These are phyloP conservation scores for Cyclotella atomus DNA, from an alignment of 108 stramenopile species.

Conservation along the genomic window DNA sequence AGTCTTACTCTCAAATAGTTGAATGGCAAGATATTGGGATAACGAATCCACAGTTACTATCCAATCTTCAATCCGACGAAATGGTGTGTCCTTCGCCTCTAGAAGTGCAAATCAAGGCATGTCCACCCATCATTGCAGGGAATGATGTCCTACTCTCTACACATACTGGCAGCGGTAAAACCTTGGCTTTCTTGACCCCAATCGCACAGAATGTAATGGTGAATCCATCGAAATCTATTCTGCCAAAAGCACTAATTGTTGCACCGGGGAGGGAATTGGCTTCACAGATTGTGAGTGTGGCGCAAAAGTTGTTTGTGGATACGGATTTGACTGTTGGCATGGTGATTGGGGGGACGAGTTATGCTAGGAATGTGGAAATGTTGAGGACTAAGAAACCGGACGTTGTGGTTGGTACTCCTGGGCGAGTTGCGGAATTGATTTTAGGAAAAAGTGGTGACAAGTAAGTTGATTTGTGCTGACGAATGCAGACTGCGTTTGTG, in stretches of 20 bases:
- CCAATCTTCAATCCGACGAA: slow-evolving; percentile 54
- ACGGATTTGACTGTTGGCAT: slow-evolving; percentile 67
- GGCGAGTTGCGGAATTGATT: slow-evolving; percentile 84
- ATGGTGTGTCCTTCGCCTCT: slow-evolving; percentile 73
- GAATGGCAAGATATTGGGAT: slow-evolving; percentile 79
- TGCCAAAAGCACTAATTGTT: slow-evolving; percentile 68
- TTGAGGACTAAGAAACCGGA: slow-evolving; percentile 78
- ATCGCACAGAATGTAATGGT: slow-evolving; percentile 65
- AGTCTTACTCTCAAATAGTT: neutral
- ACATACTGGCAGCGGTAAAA: slow-evolving; percentile 89
- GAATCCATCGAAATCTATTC: slow-evolving; percentile 16
- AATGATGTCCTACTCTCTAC: slow-evolving; percentile 82
- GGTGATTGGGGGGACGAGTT: slow-evolving; percentile 86
- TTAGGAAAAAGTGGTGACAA: slow-evolving; percentile 79
- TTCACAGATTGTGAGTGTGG: slow-evolving; percentile 82
- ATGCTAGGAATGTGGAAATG: slow-evolving; percentile 70
- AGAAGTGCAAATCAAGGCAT: slow-evolving; percentile 73
- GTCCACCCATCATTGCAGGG: slow-evolving; percentile 64
- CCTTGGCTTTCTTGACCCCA: slow-evolving; percentile 80
- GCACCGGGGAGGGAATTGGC: slow-evolving; percentile 89
- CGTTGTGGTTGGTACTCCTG: slow-evolving; percentile 87
- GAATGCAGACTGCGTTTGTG: too few species aligned
- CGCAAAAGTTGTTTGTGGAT: slow-evolving; percentile 62
- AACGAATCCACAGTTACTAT: slow-evolving; percentile 52
- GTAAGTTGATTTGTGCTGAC: slow-evolving; percentile 21